Conservation (phyloP, 371 early-diverging fungal species). For the Mycotypha africana region DNA sequence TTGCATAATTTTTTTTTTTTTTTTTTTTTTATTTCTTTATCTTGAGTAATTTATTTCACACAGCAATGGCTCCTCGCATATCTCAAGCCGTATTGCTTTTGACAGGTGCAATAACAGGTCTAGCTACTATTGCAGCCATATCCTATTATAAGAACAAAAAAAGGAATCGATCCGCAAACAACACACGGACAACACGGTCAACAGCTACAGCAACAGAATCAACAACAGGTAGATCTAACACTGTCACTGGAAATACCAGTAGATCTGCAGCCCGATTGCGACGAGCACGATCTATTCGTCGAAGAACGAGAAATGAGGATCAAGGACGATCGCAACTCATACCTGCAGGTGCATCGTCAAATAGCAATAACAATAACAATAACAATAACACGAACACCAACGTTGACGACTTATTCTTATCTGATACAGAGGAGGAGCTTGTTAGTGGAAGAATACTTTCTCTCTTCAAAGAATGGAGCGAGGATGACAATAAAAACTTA, state of each 20-base stretch:
- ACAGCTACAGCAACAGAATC: no score
- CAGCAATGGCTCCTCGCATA: neutral
- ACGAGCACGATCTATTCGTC: constrained; percentile 27
- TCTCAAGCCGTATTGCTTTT: constrained; percentile 11
- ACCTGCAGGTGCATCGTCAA: no score
- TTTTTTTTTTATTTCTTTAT: no score
- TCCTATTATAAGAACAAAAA: constrained; percentile 5
- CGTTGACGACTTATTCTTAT: neutral
- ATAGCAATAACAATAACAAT: constrained; percentile 3
- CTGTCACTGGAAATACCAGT: neutral
- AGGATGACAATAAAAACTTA: constrained; percentile 59
- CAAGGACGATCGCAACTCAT: no score
- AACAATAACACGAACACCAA: constrained; percentile 3
- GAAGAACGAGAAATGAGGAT: constrained; percentile 21
- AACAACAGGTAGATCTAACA: neutral
- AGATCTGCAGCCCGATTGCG: constrained; percentile 15
- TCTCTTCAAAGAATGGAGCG: constrained; percentile 34
- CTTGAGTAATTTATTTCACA: no score
- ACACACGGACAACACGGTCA: neutral
- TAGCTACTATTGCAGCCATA: constrained; percentile 10
- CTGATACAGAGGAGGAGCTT: constrained; percentile 24
- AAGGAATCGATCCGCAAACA: neutral
- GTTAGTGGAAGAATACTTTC: constrained; percentile 14
- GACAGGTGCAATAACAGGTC: constrained; percentile 17
- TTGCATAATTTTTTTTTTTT: no score